A percentile compares a stretch with the other conserved stretches of the same genome.
These are phyloP conservation scores for Amanita jacksonii DNA, from an alignment of 768 basidiomycete genomes.

Conservation along the genomic window DNA sequence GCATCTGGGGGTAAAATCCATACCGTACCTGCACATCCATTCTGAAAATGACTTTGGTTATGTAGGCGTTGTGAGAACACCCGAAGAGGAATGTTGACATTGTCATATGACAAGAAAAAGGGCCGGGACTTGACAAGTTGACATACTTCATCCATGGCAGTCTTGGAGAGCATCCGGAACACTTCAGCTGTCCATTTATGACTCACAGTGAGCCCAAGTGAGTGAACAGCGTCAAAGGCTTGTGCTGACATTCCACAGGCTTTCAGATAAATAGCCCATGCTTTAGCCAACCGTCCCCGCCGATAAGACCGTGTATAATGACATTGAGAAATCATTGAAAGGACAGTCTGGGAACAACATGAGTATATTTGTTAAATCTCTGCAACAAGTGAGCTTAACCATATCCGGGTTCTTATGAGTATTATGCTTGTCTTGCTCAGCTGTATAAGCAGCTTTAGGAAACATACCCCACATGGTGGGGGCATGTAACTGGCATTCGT, in stretches of 20 bases:
- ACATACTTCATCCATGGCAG: constrained; percentile 13
- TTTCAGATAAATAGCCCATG: constrained; percentile 27
- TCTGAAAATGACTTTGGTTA: constrained; percentile 26
- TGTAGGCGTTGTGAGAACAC: constrained; percentile 28
- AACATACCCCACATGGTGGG: too few species aligned
- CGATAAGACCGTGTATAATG: constrained; percentile 21
- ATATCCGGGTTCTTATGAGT: too few species aligned
- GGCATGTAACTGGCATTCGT: too few species aligned
- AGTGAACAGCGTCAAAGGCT: constrained; percentile 27
- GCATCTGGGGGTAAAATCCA: constrained; percentile 20
- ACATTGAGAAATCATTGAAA: constrained; percentile 20
- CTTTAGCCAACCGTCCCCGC: constrained; percentile 18
- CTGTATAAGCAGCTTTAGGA: too few species aligned
- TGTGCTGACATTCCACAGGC: constrained; percentile 27
- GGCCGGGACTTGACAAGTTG: constrained; percentile 2
- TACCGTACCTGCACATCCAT: constrained; percentile 25
- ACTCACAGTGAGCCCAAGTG: constrained; percentile 29
- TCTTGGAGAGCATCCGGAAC: constrained; percentile 18
- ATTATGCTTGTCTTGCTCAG: too few species aligned
- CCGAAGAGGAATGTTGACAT: constrained; percentile 20
- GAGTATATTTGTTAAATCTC: too few species aligned
- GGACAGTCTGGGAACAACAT: too few species aligned
- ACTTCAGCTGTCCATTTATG: constrained; percentile 25
- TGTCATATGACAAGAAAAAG: background rate
- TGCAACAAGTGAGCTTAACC: too few species aligned